Evolutionary conservation across 805 yeast genomes (phyloP).

Genomic region (Starmerella sp.): DNA sequence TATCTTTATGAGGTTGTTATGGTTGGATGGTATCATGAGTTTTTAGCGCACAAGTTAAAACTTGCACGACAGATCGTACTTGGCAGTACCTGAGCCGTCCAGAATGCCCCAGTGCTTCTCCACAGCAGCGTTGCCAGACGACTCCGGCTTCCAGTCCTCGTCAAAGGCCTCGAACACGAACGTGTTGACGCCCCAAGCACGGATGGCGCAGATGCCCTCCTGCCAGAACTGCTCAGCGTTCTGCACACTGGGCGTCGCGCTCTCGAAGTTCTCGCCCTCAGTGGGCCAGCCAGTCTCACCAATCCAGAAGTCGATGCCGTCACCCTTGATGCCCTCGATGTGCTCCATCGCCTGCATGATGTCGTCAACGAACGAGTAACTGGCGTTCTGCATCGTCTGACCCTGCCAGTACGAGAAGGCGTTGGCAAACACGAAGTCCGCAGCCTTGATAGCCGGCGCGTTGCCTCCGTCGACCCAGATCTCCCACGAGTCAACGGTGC

Average conservation of each 20-base stretch:
- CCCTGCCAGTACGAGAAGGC: conserved; percentile 99
- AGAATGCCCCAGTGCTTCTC: conserved; percentile 95
- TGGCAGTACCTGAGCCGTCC: conserved; percentile 31
- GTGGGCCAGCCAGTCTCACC: conserved; percentile 99
- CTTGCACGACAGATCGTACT: conserved; percentile 26
- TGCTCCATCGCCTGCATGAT: conserved; percentile 93
- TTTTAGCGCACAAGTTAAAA: background rate
- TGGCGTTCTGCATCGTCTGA: conserved; percentile 68
- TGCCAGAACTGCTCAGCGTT: conserved; percentile 79
- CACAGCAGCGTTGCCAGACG: conserved; percentile 66
- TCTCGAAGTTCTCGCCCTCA: conserved; percentile 60
- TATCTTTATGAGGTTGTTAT: background rate
- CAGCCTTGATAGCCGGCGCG: conserved; percentile 58
- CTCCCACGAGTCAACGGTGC: conserved; percentile 96
- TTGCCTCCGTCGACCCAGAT: conserved; percentile 70
- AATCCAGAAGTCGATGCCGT: conserved; percentile 83
- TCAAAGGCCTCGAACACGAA: conserved; percentile 91
- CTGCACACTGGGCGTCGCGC: conserved; percentile 52
- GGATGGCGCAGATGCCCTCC: conserved; percentile 80
- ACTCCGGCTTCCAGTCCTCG: conserved; percentile 83
- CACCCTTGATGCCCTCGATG: conserved; percentile 78
- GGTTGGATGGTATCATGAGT: background rate
- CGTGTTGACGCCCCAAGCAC: conserved; percentile 93
- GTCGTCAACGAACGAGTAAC: conserved; percentile 89
- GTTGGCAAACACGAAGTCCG: conserved; percentile 82